These are phyloP conservation scores for Thermochaetoides dissita DNA, from an alignment of 2,329 filamentous ascomycete species.

Conservation along the genomic window DNA sequence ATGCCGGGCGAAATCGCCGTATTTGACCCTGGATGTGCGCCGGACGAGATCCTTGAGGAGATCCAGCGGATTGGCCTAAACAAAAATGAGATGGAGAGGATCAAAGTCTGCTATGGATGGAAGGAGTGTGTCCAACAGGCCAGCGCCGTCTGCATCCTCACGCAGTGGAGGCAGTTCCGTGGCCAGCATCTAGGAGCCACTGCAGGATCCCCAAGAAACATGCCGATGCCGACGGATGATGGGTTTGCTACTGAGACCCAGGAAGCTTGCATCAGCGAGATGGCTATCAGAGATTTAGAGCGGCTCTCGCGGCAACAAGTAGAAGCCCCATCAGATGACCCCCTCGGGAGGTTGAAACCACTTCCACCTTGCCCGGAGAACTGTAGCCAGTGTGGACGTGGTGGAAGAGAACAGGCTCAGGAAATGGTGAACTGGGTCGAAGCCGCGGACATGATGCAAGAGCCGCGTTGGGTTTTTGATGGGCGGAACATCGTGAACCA, in stretches of 20 bases:
- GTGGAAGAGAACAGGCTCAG: not conserved
- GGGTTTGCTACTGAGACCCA: not conserved
- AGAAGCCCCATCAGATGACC: constrained; percentile 10
- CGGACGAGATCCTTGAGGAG: constrained; percentile 21
- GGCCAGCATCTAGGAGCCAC: constrained; percentile 14
- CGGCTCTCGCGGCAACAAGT: constrained; percentile 5
- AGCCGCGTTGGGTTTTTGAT: constrained; percentile 16
- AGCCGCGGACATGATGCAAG: constrained; percentile 12
- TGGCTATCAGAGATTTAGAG: constrained; percentile 18
- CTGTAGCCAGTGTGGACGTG: constrained; percentile 6
- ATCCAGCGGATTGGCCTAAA: constrained; percentile 17
- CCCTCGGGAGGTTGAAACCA: constrained; percentile 12
- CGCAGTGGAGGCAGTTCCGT: constrained; percentile 39
- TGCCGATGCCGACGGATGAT: not conserved
- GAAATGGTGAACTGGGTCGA: constrained; percentile 15
- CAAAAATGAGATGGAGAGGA: constrained; percentile 15
- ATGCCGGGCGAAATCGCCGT: constrained; percentile 33
- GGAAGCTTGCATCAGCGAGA: constrained; percentile 14
- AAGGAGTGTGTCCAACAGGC: constrained; percentile 31
- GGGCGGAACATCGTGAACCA: constrained; percentile 14
- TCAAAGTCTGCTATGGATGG: constrained; percentile 27
- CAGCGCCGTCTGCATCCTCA: constrained; percentile 35
- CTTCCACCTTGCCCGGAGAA: constrained; percentile 5
- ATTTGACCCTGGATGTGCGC: constrained; percentile 33
- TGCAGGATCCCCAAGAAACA: constrained; percentile 4